phyloP scores from a whole-genome alignment of 257 asterid species.

The Nemophila menziesii region DNA sequence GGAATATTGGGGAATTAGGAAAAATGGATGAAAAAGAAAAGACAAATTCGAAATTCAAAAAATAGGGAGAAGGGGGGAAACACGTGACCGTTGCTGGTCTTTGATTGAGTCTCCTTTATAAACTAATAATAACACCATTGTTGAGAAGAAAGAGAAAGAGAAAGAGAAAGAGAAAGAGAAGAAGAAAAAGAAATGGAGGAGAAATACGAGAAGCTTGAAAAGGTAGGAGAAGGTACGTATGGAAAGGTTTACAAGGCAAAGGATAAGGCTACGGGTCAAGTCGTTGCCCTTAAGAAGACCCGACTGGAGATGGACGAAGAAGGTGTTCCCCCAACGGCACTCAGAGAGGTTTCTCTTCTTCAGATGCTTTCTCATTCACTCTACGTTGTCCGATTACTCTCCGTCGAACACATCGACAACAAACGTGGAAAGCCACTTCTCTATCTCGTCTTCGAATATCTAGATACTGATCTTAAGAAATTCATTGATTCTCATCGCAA shows the following conservation, averaged over 20 bases:
- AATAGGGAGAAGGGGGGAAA: no score
- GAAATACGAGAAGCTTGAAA: constrained; percentile 85
- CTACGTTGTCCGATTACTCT: constrained; percentile 74
- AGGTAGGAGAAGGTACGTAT: constrained; percentile 96
- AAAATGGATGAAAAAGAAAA: no score
- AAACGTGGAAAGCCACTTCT: constrained; percentile 84
- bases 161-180: no score
- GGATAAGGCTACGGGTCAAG: constrained; percentile 75
- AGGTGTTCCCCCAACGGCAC: constrained; percentile 90
- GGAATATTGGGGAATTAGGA: no score
- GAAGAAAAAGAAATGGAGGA: no score
- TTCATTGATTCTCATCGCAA: constrained; percentile 78
- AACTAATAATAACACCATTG: no score
- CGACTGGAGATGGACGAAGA: constrained; percentile 98
- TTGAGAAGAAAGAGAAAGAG: no score
- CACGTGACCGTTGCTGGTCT: no score
- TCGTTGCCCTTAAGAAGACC: constrained; percentile 91
- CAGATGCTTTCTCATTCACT: constrained; percentile 94
- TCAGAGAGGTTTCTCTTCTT: constrained; percentile 83
- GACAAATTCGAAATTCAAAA: no score
- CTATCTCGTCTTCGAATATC: constrained; percentile 84
- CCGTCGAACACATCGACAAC: constrained; percentile 77
- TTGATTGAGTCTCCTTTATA: no score
- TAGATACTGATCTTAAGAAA: constrained; percentile 85
- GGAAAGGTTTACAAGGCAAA: constrained; percentile 97